Evolutionary conservation across 164 flowering plant genomes (phyloP).

Genomic region (Magnolia officinalis): DNA sequence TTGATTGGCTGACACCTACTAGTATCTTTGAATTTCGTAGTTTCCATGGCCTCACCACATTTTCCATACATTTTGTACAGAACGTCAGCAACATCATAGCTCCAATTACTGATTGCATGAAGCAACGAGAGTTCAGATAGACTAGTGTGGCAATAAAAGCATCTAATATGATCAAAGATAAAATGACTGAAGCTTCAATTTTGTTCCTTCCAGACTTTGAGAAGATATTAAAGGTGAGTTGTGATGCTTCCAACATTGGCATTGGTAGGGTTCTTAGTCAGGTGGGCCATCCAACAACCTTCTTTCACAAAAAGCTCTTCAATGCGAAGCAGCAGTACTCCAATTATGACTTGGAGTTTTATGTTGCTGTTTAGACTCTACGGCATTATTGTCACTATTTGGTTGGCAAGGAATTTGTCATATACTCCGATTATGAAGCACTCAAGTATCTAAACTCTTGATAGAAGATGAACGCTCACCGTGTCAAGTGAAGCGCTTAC

Average conservation of each 20-base stretch:
- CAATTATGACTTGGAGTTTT: no score
- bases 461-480: no score
- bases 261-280: neutral
- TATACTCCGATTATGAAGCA: no score
- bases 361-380: no score
- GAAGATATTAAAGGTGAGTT: neutral
- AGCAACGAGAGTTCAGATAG: neutral
- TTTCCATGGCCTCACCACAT: neutral
- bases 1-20: neutral
- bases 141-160: neutral
- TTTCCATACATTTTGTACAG: neutral
- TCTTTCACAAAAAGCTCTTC: neutral
- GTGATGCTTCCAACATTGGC: neutral
- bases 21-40: neutral
- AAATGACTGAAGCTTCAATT: neutral
- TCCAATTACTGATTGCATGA: slow-evolving; percentile 1
- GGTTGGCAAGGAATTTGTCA: no score
- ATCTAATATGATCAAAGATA: neutral
- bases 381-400: no score
- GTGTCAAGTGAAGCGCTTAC: no score
- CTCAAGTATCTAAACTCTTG: no score
- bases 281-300: no score
- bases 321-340: neutral
- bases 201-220: neutral
- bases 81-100: neutral